phyloP scores from a whole-genome alignment of 2,329 filamentous ascomycete genomes.

The Fusarium coicis region DNA sequence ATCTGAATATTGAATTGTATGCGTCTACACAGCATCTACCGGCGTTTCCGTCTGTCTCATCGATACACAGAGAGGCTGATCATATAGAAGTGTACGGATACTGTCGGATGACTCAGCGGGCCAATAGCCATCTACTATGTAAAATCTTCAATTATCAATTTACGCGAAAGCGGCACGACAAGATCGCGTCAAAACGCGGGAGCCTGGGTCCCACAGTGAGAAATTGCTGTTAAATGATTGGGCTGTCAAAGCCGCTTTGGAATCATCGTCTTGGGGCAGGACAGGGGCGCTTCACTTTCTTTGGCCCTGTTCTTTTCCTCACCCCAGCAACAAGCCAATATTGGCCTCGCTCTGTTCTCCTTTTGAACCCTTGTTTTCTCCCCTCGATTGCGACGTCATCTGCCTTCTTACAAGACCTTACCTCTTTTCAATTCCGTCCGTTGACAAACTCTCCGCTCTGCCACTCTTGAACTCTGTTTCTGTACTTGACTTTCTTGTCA shows the following conservation, averaged over 20 bases:
- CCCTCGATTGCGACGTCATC: constrained; percentile 32
- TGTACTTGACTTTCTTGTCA: background rate
- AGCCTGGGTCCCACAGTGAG: constrained; percentile 9
- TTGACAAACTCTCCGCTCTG: constrained; percentile 35
- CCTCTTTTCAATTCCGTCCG: constrained; percentile 1
- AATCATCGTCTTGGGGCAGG: constrained; percentile 4
- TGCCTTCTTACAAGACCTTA: background rate
- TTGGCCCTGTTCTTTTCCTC: constrained; percentile 14
- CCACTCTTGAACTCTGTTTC: background rate
- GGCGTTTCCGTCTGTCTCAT: background rate
- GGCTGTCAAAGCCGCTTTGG: background rate
- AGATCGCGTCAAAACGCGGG: constrained; percentile 31
- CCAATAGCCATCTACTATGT: constrained; percentile 9
- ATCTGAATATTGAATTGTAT: background rate
- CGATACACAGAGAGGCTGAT: background rate
- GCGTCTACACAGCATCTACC: background rate
- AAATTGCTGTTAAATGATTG: constrained; percentile 23
- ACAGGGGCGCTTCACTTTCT: constrained; percentile 14
- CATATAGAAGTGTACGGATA: constrained; percentile 5
- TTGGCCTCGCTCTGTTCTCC: constrained; percentile 8
- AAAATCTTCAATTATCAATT: constrained; percentile 33
- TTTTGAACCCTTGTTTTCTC: constrained; percentile 31
- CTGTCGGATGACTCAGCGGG: constrained; percentile 33
- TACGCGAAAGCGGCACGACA: constrained; percentile 47
- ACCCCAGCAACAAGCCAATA: constrained; percentile 31